These are phyloP conservation scores for Colletotrichum sp. DNA, from an alignment of 2,329 filamentous ascomycete species.

Conservation along the genomic window DNA sequence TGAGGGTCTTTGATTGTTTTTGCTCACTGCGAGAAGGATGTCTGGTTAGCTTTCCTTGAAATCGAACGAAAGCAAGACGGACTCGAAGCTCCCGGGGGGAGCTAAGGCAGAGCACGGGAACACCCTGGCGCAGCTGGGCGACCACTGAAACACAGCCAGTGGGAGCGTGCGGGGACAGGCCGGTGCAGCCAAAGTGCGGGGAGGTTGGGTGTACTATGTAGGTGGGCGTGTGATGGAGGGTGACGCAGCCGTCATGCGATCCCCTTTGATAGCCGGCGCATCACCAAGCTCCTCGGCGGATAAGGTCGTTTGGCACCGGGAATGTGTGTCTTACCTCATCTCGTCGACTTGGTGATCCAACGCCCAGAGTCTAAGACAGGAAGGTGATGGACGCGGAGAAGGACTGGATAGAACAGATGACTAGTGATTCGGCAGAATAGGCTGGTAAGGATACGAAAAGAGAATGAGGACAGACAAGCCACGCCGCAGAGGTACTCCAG, in stretches of 20 bases:
- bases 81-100: conserved; percentile 19
- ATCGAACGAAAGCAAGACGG: conserved; percentile 9
- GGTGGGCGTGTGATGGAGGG: conserved; percentile 14
- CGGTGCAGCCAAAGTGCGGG: conserved; percentile 18
- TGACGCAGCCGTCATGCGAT: conserved; percentile 22
- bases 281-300: background rate
- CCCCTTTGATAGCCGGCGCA: conserved; percentile 7
- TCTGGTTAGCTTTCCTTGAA: conserved; percentile 12
- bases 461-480: background rate
- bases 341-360: conserved; percentile 1
- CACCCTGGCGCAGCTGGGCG: conserved; percentile 11
- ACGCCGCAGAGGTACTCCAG: background rate
- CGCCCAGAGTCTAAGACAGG: background rate
- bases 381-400: background rate
- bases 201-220: conserved; percentile 1
- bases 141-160: conserved; percentile 16
- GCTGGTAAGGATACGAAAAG: background rate
- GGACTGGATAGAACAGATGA: background rate
- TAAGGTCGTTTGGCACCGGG: background rate
- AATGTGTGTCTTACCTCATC: conserved; percentile 14
- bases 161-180: conserved; percentile 16
- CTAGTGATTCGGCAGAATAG: background rate
- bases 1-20: background rate
- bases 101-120: conserved; percentile 22
- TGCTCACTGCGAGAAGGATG: background rate